Percentiles rank a stretch among this genome's conserved stretches.
Evolutionary conservation across 257 asterid genomes (phyloP).

Genomic region (Nyctanthes arbortristis): DNA sequence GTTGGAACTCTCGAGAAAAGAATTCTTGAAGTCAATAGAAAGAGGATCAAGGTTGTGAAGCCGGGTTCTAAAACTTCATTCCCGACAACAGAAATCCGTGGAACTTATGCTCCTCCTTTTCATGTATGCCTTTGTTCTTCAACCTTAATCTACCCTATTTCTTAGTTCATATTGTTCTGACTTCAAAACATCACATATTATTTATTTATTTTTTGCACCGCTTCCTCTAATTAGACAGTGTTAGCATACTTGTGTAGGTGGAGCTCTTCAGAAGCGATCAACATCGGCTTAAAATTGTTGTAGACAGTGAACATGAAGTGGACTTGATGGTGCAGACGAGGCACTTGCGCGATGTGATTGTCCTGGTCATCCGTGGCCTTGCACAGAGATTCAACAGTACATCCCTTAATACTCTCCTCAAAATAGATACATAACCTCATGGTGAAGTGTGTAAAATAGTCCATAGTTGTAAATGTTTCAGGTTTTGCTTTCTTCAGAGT

Average conservation of each 20-base stretch:
- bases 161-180: background rate
- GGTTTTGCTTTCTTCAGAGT: constrained; percentile 8
- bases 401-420: constrained; percentile 88
- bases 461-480: background rate
- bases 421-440: constrained; percentile 56
- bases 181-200: background rate
- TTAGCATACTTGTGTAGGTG: constrained; percentile 51
- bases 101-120: constrained; percentile 90
- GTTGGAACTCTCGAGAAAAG: constrained; percentile 81
- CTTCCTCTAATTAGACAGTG: background rate
- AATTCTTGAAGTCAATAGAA: constrained; percentile 80
- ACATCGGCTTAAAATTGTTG: constrained; percentile 85
- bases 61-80: constrained; percentile 97
- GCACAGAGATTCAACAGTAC: constrained; percentile 98
- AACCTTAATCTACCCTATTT: background rate
- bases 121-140: constrained; percentile 56
- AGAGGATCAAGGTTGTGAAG: constrained; percentile 83
- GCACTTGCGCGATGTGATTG: constrained; percentile 88
- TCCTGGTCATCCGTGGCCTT: constrained; percentile 84
- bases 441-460: background rate
- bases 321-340: constrained; percentile 95
- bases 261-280: constrained; percentile 91
- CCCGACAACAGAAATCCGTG: constrained; percentile 88
- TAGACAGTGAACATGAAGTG: constrained; percentile 89
- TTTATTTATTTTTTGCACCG: background rate